Evolutionary conservation across 768 basidiomycete genomes (phyloP), one percentile per base, ranked within the genome.

Genomic region (Tremella mesenterica): DNA sequence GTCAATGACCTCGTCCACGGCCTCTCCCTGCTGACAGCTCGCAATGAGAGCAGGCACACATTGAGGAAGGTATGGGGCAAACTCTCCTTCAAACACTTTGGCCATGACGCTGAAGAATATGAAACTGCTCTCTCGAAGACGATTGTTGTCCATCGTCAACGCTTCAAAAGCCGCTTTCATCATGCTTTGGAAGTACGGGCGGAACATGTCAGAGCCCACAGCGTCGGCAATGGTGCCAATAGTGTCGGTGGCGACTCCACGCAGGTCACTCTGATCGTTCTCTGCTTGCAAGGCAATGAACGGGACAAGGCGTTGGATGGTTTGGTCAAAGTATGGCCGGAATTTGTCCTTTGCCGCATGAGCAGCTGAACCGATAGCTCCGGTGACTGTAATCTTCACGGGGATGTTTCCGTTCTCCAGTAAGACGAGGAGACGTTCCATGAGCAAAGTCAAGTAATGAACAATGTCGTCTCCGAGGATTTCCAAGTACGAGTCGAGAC

Each of bases 51-150:
- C 79, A 25, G 92, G 90, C 27, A 99, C 81, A 56, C 96, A 88
- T 56, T 80, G 82, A 7, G 83, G 80, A 29, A 97, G 80, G 75
- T 90, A 96, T 2, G 80, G 79, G 1, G 89, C 84, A 64, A 97
- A 97, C 65, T 97, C 91, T 53, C 88, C 88, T 45, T 83, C 87
- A 67, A 95, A 99, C 16, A 99, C 90, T 44, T 86, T 81, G n/a
- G 91, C 87, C 86, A 99, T 92, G 58, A 93, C 90, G 52, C 91
- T 89, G 65, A 97, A 97, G 82, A 96, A 96, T 60, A 99, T 77
- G 83, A 95, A 97, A 67, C 85, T 87, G 75, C 91, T 95, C 73
- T 99, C 95, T 65, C 87, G 80, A 56, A 97, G 78, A 56, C 91
- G 80, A 60, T 85, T 87, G 60, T 75, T 73, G 52, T 87, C 87